phyloP scores from a whole-genome alignment of 768 basidiomycete genomes.

The Panaeolus cyanescens region DNA sequence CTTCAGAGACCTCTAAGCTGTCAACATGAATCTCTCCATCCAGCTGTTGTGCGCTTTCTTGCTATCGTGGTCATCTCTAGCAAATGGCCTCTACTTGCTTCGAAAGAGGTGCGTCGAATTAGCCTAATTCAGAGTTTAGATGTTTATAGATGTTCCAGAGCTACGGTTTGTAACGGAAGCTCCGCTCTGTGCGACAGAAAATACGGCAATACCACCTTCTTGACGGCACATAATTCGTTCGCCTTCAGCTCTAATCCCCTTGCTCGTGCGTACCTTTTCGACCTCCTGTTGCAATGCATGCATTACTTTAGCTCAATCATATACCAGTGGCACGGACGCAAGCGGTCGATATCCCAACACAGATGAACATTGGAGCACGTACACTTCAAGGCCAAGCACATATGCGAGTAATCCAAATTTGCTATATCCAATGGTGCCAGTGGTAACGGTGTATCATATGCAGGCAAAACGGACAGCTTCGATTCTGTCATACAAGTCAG shows the following conservation, averaged over 20 bases:
- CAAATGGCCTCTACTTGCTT: background rate
- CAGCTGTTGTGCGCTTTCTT: background rate
- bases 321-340: conserved; percentile 48
- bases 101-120: background rate
- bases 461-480: conserved; percentile 45
- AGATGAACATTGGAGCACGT: conserved; percentile 53
- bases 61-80: background rate
- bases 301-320: background rate
- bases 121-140: background rate
- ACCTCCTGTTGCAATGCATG: background rate
- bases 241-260: conserved; percentile 50
- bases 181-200: conserved; percentile 58
- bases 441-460: background rate
- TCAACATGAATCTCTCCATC: background rate
- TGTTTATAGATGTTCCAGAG: conserved; percentile 21
- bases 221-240: conserved; percentile 61
- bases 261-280: conserved; percentile 35
- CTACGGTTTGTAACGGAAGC: conserved; percentile 64
- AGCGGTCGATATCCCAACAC: conserved; percentile 48
- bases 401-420: conserved; percentile 26
- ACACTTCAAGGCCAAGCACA: conserved; percentile 64
- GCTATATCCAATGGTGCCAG: background rate
- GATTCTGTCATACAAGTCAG: conserved; percentile 70
- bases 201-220: conserved; percentile 53
- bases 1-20: no score